Conservation (phyloP, 768 basidiomycete species). For the Suillus sp. region DNA sequence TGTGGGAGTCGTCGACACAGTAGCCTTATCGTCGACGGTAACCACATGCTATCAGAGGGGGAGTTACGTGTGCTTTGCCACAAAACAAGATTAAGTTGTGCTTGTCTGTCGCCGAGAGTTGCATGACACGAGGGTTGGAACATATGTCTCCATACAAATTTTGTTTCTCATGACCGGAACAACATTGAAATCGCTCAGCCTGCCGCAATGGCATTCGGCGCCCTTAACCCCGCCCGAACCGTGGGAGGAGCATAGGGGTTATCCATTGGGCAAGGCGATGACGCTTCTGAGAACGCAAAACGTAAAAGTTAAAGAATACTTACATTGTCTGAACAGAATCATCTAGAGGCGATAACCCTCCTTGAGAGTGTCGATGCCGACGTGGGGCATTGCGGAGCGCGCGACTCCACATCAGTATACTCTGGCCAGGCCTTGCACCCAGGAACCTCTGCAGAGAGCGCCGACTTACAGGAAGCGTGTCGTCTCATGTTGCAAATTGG, state of each 20-base stretch:
- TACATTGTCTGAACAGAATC: not conserved
- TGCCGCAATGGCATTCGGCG: not conserved
- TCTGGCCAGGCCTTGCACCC: not conserved
- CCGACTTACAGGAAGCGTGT: too few species aligned
- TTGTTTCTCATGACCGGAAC: conserved; percentile 6
- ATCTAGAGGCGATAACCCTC: not conserved
- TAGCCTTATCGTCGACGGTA: not conserved
- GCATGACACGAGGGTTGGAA: not conserved
- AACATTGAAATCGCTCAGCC: not conserved
- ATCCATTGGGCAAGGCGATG: not conserved
- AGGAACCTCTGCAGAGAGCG: not conserved
- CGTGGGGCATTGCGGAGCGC: not conserved
- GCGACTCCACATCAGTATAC: too few species aligned
- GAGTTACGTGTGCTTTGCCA: conserved; percentile 1
- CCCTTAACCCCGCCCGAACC: conserved; percentile 9
- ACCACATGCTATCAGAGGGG: not conserved
- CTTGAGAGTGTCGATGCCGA: not conserved
- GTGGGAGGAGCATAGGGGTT: not conserved
- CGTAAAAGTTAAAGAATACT: conserved; percentile 10
- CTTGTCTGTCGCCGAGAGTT: not conserved
- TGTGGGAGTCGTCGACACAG: not conserved
- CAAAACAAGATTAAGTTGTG: conserved; percentile 9
- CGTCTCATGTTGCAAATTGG: not conserved
- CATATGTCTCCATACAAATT: too few species aligned
- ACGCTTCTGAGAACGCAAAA: conserved; percentile 10